Conservation (phyloP, 2,329 filamentous ascomycete species). For the Microsporum audouinii region DNA sequence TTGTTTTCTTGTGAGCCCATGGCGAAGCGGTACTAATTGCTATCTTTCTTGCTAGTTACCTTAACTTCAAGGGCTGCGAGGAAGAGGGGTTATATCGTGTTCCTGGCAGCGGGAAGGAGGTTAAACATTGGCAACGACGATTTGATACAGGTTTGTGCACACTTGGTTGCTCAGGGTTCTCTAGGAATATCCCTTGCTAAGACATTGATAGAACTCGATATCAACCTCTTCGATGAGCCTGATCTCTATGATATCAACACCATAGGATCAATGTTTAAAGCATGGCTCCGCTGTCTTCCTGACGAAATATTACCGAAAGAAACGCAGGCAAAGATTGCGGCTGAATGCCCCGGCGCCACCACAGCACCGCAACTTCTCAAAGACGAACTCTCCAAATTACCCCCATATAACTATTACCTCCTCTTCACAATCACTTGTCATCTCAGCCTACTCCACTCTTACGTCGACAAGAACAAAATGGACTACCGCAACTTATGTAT, state of each 20-base stretch:
- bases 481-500: constrained; percentile 91
- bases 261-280: constrained; percentile 90
- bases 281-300: constrained; percentile 88
- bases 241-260: constrained; percentile 95
- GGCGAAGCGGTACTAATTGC: neutral
- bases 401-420: constrained; percentile 94
- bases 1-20: neutral
- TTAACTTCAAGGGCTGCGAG: constrained; percentile 89
- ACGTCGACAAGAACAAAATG: constrained; percentile 97
- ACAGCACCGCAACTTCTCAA: constrained; percentile 74
- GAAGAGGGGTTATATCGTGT: constrained; percentile 89
- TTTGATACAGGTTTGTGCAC: constrained; percentile 63
- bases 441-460: constrained; percentile 77
- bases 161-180: constrained; percentile 7
- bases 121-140: constrained; percentile 84
- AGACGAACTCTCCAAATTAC: constrained; percentile 85
- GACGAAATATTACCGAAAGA: constrained; percentile 85
- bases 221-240: constrained; percentile 76
- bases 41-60: constrained; percentile 44
- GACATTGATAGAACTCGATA: constrained; percentile 56
- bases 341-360: constrained; percentile 67
- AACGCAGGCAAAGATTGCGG: constrained; percentile 66
- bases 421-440: constrained; percentile 96
- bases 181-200: neutral
- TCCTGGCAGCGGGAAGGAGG: constrained; percentile 76